A percentile compares a stretch with the other conserved stretches of the same genome.
phyloP scores from a whole-genome alignment of 148 eudicot genomes.

The Silene latifolia region DNA sequence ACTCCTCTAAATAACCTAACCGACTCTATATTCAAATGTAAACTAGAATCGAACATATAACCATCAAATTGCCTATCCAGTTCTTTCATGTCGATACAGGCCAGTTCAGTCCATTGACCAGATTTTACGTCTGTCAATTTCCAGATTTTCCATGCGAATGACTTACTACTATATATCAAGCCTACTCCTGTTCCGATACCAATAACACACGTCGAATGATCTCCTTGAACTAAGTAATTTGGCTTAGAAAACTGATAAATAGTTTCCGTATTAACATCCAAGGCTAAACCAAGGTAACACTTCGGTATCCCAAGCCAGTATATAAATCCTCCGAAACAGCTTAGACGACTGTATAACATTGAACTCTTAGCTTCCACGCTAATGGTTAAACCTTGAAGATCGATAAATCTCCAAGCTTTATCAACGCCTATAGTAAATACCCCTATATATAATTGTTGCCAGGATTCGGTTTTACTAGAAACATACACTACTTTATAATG shows the following conservation, averaged over 20 bases:
- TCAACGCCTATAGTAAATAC: too few relatives aligned
- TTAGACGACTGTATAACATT: too few relatives aligned
- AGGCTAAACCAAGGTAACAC: background rate
- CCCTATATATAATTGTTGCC: too few relatives aligned
- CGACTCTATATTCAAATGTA: background rate
- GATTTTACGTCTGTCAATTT: background rate
- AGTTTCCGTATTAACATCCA: background rate
- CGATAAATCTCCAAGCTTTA: too few relatives aligned
- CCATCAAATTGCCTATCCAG: background rate
- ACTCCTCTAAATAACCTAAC: background rate
- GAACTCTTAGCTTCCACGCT: too few relatives aligned
- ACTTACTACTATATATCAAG: too few relatives aligned
- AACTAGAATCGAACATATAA: background rate
- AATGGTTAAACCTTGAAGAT: too few relatives aligned
- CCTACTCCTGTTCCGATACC: background rate
- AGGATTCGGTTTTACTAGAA: too few relatives aligned
- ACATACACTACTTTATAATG: too few relatives aligned
- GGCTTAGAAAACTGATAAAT: background rate
- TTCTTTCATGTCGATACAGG: background rate
- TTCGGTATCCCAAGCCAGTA: too few relatives aligned
- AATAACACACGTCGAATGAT: background rate
- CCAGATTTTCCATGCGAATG: background rate
- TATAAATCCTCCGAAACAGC: too few relatives aligned
- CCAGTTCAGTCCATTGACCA: background rate
- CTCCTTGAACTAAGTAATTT: background rate